Evolutionary conservation across 1,139 yeast genomes (phyloP), one percentile per base, ranked within the genome.

Genomic region (Geotrichum europaeum): DNA sequence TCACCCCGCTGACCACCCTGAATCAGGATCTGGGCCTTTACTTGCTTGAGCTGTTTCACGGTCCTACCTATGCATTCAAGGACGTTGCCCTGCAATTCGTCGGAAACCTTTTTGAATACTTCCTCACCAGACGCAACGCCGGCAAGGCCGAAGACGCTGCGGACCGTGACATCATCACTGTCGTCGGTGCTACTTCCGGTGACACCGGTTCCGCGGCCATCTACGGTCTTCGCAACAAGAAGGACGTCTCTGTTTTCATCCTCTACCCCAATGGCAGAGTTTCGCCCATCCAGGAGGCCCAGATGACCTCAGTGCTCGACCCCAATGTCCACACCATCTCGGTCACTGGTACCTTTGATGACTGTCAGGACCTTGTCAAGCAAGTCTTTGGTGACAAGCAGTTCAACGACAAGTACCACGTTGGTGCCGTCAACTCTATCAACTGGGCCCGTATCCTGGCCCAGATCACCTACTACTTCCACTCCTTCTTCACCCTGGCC

Each of bases 161-260:
- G 60, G 81, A 83, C 65, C 82, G 95, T 70, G 95, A 90, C 68
- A 83, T 84, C 64, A 81, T 94, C 69, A 94, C 99, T 49, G 99
- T 94, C 66, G 97, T 94, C 63, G 99, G 99, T 69, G 99, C 99
- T 53, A 94, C 99, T 32, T 89, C 96, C 59, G 99, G 99, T 70
- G 99, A 94, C 73, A 94, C 99, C 55, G 99, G 99, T 59, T 89
- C 97, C 56, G 99, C 99, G 59, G 99, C 99, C 64, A 94, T 94
- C 67, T 94, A 94, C 76, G 99, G 99, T 61, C 82, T 94, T 68
- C 83, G 99, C 77, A 96, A 96, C 73, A 94, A 94, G 78, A 88
- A 91, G 76, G 98, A 95, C 73, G 97, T 94, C 34, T 88, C 96
- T 50, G 99, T 94, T 40, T 95, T 94, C 75, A 94, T 94, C 66